phyloP scores from a whole-genome alignment of 2,329 filamentous ascomycete genomes.

The Trichoderma sp. region DNA sequence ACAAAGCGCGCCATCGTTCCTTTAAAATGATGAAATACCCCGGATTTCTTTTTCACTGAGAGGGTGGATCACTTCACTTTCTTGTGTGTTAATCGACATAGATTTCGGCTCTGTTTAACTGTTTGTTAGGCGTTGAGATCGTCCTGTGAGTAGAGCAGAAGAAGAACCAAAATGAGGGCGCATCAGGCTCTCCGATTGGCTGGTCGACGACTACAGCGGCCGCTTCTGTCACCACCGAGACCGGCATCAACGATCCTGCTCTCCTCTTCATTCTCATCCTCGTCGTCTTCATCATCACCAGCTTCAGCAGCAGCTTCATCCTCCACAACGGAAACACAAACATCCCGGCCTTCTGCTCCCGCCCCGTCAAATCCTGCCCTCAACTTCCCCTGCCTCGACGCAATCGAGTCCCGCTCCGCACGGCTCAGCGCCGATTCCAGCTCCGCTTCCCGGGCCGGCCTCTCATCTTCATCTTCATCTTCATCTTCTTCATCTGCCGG shows the following conservation, averaged over 20 bases:
- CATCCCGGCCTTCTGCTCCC: constrained; percentile 28
- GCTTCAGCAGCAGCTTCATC: neutral
- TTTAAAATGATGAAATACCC: neutral
- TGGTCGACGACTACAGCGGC: constrained; percentile 20
- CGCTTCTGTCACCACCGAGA: constrained; percentile 33
- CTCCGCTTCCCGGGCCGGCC: constrained; percentile 32
- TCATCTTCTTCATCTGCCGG: constrained; percentile 45
- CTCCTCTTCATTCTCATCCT: constrained; percentile 42
- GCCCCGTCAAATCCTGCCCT: constrained; percentile 76
- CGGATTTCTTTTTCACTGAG: neutral
- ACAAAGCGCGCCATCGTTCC: neutral
- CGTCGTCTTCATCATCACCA: constrained; percentile 24
- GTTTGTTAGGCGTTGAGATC: too few relatives aligned
- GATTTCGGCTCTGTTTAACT: neutral
- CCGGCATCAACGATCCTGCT: constrained; percentile 23
- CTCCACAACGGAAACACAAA: neutral
- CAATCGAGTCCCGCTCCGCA: constrained; percentile 75
- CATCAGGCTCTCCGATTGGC: constrained; percentile 19
- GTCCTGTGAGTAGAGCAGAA: too few relatives aligned
- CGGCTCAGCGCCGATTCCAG: constrained; percentile 58
- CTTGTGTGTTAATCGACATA: neutral
- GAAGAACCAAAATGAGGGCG: constrained; percentile 25
- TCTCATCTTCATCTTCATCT: constrained; percentile 65
- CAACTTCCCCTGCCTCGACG: constrained; percentile 88
- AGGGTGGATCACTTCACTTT: neutral